A percentile compares a stretch with the other conserved stretches of the same genome.
Conservation (phyloP, 345 rosid genomes). For the Cardamine occulta region DNA sequence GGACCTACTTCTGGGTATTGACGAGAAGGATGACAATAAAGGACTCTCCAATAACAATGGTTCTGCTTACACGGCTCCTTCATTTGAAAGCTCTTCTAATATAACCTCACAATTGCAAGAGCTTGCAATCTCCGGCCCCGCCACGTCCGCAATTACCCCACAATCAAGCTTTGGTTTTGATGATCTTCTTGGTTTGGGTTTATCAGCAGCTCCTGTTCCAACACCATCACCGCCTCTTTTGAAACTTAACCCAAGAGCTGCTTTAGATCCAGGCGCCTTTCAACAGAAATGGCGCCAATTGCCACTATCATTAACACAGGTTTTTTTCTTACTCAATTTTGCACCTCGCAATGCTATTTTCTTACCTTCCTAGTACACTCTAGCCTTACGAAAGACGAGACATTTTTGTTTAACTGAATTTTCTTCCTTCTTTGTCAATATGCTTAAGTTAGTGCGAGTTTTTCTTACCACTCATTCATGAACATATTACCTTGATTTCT, state of each 20-base stretch:
- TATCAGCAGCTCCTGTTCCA: slow-evolving; percentile 55
- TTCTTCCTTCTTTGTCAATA: not conserved
- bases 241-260: slow-evolving; percentile 84
- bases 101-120: slow-evolving; percentile 59
- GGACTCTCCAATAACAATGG: slow-evolving; percentile 53
- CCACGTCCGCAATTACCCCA: slow-evolving; percentile 43
- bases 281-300: slow-evolving; percentile 96
- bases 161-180: slow-evolving; percentile 73
- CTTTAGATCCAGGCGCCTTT: slow-evolving; percentile 77
- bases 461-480: not conserved
- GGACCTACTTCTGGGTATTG: slow-evolving; percentile 77
- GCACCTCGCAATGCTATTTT: not conserved
- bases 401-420: not conserved
- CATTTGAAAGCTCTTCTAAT: slow-evolving; percentile 55
- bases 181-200: slow-evolving; percentile 81
- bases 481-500: not conserved
- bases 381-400: not conserved
- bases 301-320: slow-evolving; percentile 73
- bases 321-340: slow-evolving; percentile 24
- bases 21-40: slow-evolving; percentile 80
- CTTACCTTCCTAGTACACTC: not conserved
- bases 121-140: slow-evolving; percentile 53
- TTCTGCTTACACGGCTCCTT: slow-evolving; percentile 73
- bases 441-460: not conserved
- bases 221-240: slow-evolving; percentile 61